Conservation (phyloP, 2,329 filamentous ascomycete species). For the Chaetomium sp. region DNA sequence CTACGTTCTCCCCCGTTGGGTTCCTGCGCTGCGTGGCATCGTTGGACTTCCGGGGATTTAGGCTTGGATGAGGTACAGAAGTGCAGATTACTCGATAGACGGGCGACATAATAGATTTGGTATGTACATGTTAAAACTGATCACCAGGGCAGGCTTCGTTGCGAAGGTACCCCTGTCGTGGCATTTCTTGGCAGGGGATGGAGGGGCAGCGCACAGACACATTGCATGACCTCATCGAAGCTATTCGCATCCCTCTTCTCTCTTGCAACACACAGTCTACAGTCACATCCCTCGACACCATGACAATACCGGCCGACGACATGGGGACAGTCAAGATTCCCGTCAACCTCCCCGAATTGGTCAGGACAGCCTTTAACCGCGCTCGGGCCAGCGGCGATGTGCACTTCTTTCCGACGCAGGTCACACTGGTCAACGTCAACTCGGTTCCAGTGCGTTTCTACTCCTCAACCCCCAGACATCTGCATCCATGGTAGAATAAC, state of each 20-base stretch:
- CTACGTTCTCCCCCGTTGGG: constrained; percentile 55
- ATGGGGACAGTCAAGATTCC: constrained; percentile 49
- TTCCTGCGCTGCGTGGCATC: constrained; percentile 49
- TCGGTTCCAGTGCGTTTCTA: constrained; percentile 47
- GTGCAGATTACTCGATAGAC: not conserved
- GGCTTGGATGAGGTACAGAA: not conserved
- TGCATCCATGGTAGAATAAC: not conserved
- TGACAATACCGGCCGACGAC: constrained; percentile 25
- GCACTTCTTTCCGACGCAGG: constrained; percentile 58
- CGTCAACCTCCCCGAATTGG: constrained; percentile 53
- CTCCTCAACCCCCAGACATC: not conserved
- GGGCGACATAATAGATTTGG: constrained; percentile 8
- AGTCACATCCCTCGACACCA: constrained; percentile 19
- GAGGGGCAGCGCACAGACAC: constrained; percentile 30
- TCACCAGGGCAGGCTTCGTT: no score
- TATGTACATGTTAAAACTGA: not conserved
- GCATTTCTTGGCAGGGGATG: constrained; percentile 10
- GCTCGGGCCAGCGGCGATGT: constrained; percentile 54
- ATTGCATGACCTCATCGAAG: constrained; percentile 38
- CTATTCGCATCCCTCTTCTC: constrained; percentile 29
- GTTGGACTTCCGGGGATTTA: constrained; percentile 57
- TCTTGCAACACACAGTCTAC: constrained; percentile 11
- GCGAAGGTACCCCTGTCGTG: not conserved
- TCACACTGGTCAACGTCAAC: constrained; percentile 49
- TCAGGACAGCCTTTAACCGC: constrained; percentile 52